Base-by-base conservation (phyloP, 2,329 filamentous ascomycete species). In the Alternaria burnsii region DNA sequence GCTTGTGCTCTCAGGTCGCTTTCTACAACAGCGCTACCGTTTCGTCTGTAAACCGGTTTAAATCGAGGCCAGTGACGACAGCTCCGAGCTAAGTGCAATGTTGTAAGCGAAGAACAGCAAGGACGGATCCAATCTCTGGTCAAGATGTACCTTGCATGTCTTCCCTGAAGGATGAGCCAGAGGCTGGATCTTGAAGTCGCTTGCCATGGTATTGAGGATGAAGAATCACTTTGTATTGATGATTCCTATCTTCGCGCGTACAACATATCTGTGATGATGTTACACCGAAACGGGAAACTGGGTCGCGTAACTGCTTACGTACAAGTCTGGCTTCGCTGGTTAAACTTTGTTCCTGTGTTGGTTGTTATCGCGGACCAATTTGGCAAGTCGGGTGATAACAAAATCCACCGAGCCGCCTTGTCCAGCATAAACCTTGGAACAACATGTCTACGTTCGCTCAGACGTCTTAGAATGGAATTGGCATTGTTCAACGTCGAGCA, bases 151-250 rank as follows among this genome's bases (percentile, higher is more conserved):
- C 28, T 57, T 43, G 47, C 55, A 57, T 28, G 28, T 57, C 22
- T 52, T 57, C 14, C 55, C 47, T 11, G 28, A 51, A 44, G 55
- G 55, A 38, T 57, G 55, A n/a, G 20, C 40, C 28, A 57, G n/a
- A 20, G 47, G 55, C 40, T 57, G 40, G 22, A 57, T 57, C 30
- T 57, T 52, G 28, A 57, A 57, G 24, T n/a, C 24, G 55, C 14
- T 52, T n/a, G 55, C 40, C 55, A 57, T 57, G 20, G 30, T 57
- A 14, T 18, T 28, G 16, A 43, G 12, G 20, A 43, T 8, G 14
- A 18, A n/a, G 8, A 16, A 28, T 30, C 14, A 4, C 10, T 22
- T 10, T 22, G 9, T 24, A 20, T 44, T 44, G 46, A 30, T 16
- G n/a, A 18, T n/a, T 34, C 18, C 20, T 24, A 22, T 28, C 9